Percentiles rank a stretch among this genome's conserved stretches.
Conservation (phyloP, 1,139 yeast species). For the Saccharomycopsis hybrid region DNA sequence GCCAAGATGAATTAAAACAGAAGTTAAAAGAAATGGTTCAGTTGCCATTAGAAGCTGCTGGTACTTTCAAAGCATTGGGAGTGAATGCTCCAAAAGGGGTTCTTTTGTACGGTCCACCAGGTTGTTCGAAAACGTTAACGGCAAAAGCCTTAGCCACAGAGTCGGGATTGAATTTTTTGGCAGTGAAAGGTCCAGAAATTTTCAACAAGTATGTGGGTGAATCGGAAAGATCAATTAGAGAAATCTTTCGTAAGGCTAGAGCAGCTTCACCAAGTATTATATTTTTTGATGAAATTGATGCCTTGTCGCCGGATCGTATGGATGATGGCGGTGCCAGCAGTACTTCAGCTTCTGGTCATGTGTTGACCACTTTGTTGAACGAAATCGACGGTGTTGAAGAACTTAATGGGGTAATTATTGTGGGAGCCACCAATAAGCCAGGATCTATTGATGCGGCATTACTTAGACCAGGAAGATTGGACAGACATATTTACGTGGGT, state of each 20-base stretch:
- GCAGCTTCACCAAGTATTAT: conserved; percentile 91
- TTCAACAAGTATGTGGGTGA: conserved; percentile 95
- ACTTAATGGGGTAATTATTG: conserved; percentile 81
- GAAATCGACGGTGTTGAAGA: conserved; percentile 97
- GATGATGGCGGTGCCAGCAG: conserved; percentile 38
- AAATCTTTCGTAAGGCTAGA: conserved; percentile 83
- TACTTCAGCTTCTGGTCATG: conserved; percentile 76
- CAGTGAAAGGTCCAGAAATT: conserved; percentile 93
- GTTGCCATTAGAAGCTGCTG: conserved; percentile 80
- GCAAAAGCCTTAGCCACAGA: conserved; percentile 96
- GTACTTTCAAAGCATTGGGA: conserved; percentile 68
- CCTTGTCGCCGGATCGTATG: conserved; percentile 70
- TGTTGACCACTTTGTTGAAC: conserved; percentile 78
- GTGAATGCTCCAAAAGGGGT: conserved; percentile 90
- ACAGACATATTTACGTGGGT: conserved; percentile 82
- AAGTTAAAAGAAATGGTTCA: conserved; percentile 87
- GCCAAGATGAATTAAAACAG: conserved; percentile 75
- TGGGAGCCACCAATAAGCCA: conserved; percentile 95
- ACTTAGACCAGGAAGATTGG: conserved; percentile 89
- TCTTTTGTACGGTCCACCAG: conserved; percentile 90
- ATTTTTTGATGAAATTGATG: conserved; percentile 94
- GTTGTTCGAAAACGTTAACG: conserved; percentile 89
- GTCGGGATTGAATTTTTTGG: conserved; percentile 84
- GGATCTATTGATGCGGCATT: conserved; percentile 88
- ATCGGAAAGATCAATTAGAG: conserved; percentile 82